Evolutionary conservation across 2,329 filamentous ascomycete species (phyloP).

Genomic region (Fusarium sp.): DNA sequence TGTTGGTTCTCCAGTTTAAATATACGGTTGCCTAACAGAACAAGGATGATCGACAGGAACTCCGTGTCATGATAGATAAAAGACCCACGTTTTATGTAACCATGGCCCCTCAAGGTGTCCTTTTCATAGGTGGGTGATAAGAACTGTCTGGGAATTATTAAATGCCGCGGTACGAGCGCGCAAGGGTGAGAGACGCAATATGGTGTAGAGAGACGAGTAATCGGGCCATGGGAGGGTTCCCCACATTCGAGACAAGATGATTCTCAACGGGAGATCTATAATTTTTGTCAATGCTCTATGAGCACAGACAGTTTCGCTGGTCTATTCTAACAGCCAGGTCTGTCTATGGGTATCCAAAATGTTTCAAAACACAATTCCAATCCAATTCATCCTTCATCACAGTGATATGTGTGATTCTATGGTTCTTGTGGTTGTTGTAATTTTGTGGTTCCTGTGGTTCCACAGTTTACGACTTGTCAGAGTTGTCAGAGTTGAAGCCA

Average conservation of each 20-base stretch:
- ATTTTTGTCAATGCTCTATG: not conserved
- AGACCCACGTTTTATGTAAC: constrained; percentile 2
- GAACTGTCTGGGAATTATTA: not conserved
- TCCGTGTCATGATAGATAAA: not conserved
- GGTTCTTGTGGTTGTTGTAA: not conserved
- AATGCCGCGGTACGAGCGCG: not conserved
- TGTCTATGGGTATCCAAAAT: not conserved
- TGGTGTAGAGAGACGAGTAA: not conserved
- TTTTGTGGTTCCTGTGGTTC: not conserved
- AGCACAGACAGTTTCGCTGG: not conserved
- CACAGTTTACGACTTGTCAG: constrained; percentile 28
- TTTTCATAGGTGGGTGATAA: not conserved
- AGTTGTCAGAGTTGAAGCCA: constrained; percentile 36
- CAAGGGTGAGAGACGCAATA: not conserved
- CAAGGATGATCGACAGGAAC: not conserved
- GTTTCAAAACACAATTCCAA: not conserved
- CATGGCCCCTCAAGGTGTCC: not conserved
- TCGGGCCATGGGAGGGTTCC: not conserved
- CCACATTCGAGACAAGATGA: not conserved
- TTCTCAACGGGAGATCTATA: not conserved
- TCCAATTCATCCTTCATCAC: not conserved
- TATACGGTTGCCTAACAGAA: not conserved
- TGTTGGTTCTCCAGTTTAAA: not conserved
- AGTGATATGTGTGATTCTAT: not conserved
- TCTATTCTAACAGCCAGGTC: not conserved